Evolutionary conservation across 768 basidiomycete species (phyloP), one percentile per base, ranked within the genome.

Genomic region (Xerocomus brunneocitrinus): DNA sequence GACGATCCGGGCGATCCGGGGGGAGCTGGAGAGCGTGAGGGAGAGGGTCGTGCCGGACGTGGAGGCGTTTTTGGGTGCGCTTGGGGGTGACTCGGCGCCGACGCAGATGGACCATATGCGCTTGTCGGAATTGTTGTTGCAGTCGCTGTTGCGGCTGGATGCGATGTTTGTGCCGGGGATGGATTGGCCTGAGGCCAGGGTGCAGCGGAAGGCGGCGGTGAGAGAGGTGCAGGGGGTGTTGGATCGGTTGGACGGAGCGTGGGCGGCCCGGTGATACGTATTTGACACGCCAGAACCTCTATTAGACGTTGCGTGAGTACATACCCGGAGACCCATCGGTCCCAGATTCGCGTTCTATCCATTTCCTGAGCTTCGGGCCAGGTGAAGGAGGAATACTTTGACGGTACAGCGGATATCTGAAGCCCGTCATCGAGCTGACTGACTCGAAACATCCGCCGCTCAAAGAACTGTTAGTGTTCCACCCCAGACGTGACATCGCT

Each of bases 351-450:
- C 88, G 97, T 54, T 98, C 97, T 3, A 75, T 99, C 58, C 97
- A 99, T 73, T 99, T 98, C 80, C 69, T 98, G 56, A 79, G 82
- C 49, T 98, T 97, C 85, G 19, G 19, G 19, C 97, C 97, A 0
- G 38, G 87, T 93, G 48, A 94, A 93, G 67, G 85, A 90, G 61
- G 93, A 95, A 58, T 98, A 98, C 75, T 93, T 97, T 67, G 91
- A 99, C 69, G 82, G 91, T 98, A 24, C 81, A 88, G 71, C 83
- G 94, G 9, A 93, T 99, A 19, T 19, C 19, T 19, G 88, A 94
- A 95, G 69, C 79, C 86, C 10, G 87, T 99, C 67, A 98, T 98
- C 59, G 93, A 98, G 48, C 76, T 99, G 58, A 19, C 19, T 19
- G 19, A 85, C 88, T 5, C 82, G 97, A 56, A 85, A 85, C 61